Percentiles rank a stretch among this genome's conserved stretches.
Conservation (phyloP, 306 rosid genomes). For the Alnus rubra region DNA sequence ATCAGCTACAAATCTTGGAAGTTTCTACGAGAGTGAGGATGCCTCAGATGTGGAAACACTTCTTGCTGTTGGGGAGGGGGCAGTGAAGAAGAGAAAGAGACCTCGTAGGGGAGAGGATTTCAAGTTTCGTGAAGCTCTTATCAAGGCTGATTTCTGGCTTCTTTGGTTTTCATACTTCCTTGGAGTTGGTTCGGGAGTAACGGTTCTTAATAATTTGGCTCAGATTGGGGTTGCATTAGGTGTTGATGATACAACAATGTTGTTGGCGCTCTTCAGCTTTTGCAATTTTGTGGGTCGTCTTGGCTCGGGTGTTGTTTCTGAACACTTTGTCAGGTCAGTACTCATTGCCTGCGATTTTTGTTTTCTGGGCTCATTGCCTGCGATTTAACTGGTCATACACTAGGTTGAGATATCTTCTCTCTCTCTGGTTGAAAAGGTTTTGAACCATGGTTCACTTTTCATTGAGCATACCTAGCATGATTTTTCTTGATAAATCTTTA, state of each 20-base stretch:
- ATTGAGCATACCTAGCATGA: conserved; percentile 12
- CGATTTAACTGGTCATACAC: conserved; percentile 5
- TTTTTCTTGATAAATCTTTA: not conserved
- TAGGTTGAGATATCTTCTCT: not conserved
- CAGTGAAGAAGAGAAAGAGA: conserved; percentile 64
- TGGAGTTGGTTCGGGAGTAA: conserved; percentile 76
- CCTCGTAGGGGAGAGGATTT: conserved; percentile 95
- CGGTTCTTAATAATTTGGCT: conserved; percentile 83
- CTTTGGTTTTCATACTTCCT: conserved; percentile 75
- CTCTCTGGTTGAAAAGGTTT: not conserved
- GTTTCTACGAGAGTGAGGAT: conserved; percentile 56
- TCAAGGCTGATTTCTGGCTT: conserved; percentile 95
- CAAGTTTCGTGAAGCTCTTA: conserved; percentile 59
- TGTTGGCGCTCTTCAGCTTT: conserved; percentile 75
- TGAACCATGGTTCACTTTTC: conserved; percentile 10
- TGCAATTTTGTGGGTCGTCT: conserved; percentile 81
- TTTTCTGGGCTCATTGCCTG: not conserved
- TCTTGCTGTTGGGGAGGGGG: conserved; percentile 88
- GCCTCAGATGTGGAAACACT: conserved; percentile 67
- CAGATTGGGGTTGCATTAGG: conserved; percentile 85
- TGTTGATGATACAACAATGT: conserved; percentile 52
- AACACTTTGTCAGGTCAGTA: conserved; percentile 77
- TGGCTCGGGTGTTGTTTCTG: conserved; percentile 80
- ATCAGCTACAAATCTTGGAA: conserved; percentile 50
- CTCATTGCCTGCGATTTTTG: not conserved